Conservation (phyloP, 2,329 filamentous ascomycete species). For the Fusarium dimerum region DNA sequence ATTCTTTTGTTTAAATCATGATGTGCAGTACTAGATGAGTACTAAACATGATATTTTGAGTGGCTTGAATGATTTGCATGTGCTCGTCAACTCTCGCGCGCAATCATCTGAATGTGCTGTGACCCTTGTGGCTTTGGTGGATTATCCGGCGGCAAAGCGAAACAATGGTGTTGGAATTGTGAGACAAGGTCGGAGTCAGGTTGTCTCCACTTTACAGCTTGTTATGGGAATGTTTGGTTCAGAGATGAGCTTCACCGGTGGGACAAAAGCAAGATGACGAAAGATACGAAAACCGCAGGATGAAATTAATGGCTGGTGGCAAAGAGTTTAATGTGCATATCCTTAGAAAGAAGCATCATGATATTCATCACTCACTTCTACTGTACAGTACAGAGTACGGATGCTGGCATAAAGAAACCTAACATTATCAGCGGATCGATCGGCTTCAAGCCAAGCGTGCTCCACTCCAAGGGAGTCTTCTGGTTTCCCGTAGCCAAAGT, state of each 20-base stretch:
- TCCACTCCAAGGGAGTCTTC: slow-evolving; percentile 17
- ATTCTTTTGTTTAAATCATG: too few relatives aligned
- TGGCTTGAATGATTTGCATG: too few relatives aligned
- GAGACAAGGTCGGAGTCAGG: not conserved
- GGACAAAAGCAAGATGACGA: not conserved
- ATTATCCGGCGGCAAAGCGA: not conserved
- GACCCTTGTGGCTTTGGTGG: not conserved
- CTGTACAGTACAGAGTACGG: too few relatives aligned
- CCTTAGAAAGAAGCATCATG: too few relatives aligned
- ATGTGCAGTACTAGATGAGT: not conserved
- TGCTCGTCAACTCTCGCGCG: too few relatives aligned
- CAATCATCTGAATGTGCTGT: not conserved
- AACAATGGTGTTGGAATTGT: not conserved
- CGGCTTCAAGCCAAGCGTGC: slow-evolving; percentile 16
- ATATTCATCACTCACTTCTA: too few relatives aligned
- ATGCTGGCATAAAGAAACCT: not conserved
- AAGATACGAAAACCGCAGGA: not conserved
- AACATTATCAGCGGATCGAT: slow-evolving; percentile 12
- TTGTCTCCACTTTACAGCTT: not conserved
- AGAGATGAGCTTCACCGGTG: not conserved
- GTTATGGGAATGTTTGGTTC: not conserved
- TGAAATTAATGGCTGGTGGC: not conserved
- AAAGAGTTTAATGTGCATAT: too few relatives aligned
- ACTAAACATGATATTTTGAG: not conserved
- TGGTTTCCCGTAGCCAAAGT: not conserved